Evolutionary conservation across 495 filamentous ascomycete genomes (phyloP).

Genomic region (Talaromyces ruber): DNA sequence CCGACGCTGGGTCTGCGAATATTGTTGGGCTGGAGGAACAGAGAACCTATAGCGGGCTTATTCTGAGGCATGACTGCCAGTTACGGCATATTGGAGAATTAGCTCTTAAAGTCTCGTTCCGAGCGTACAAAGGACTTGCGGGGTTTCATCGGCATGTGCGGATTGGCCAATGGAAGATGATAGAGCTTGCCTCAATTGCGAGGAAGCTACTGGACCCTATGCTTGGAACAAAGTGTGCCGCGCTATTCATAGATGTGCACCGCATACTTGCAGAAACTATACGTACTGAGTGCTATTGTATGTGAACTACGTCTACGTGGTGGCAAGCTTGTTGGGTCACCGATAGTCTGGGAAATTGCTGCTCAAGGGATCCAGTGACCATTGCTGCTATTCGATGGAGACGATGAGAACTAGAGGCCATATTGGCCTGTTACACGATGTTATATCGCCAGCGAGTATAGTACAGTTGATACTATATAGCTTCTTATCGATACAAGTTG

Average conservation of each 20-base stretch:
- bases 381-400: constrained; percentile 10
- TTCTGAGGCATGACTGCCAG: neutral
- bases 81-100: neutral
- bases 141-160: neutral
- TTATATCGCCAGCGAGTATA: constrained; percentile 35
- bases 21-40: neutral
- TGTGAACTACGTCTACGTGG: neutral
- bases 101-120: neutral
- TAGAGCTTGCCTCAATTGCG: neutral
- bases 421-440: constrained; percentile 16
- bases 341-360: neutral
- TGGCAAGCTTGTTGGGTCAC: neutral
- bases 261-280: neutral
- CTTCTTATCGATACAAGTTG: constrained; percentile 59
- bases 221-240: neutral
- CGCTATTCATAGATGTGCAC: neutral
- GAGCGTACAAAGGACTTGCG: neutral
- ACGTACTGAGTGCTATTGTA: constrained; percentile 1
- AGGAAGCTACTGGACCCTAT: neutral
- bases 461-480: constrained; percentile 55
- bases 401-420: constrained; percentile 16
- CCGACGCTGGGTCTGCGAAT: constrained; percentile 1
- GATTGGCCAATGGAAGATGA: neutral
- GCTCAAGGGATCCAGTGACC: constrained; percentile 2
- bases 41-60: neutral